Base-by-base conservation (phyloP, 495 filamentous ascomycete genomes). In the Lasiosphaeria ovina region DNA sequence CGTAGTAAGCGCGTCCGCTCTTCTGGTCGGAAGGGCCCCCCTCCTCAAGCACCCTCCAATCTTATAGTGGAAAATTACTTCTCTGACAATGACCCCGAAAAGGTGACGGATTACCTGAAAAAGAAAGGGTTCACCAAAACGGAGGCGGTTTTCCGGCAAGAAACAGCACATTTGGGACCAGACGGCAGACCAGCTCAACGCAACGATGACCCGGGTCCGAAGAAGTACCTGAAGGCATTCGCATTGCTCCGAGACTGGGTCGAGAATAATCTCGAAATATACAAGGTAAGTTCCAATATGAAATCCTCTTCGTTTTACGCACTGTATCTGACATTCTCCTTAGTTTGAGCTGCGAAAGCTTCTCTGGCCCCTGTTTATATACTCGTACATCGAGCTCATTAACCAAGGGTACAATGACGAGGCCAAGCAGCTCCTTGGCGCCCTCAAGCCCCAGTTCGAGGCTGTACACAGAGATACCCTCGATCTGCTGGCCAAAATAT, bases 121-220 rank as follows among this genome's bases (percentile, higher is more conserved):
- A 98, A 98, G 75, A 97, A 97, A 68, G 94, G 94, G 2, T 98
- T 97, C 72, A 90, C 83, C 51, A 86, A 88, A 31, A 98, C 94
- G 1, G 94, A 98, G 69, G 90, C 93, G 12, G 92, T 92, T 78
- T 88, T 98, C 49, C 86, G 95, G 12, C 86, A 90, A 72, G 94
- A 98, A 68, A 95, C 92, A 6, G 61, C 72, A 3, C 83, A 88
- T 62, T 80, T 89, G 50, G 90, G 92, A 59, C 85, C 86, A 45
- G 89, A 93, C 64, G 91, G 90, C 35, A 79, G 83, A 48, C 89
- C 89, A 7, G 79, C 92, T n/a, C 78, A 76, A 4, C 75, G 77
- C 17, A 72, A 80, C 35, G 89, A 88, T 34, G 91, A 95, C 54
- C 73, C 80, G 62, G 88, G 88, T 5, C 86, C 87, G 12, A 81